These are phyloP conservation scores for Suhomyces xylopsoci DNA, from an alignment of 805 yeast genomes.

Conservation along the genomic window DNA sequence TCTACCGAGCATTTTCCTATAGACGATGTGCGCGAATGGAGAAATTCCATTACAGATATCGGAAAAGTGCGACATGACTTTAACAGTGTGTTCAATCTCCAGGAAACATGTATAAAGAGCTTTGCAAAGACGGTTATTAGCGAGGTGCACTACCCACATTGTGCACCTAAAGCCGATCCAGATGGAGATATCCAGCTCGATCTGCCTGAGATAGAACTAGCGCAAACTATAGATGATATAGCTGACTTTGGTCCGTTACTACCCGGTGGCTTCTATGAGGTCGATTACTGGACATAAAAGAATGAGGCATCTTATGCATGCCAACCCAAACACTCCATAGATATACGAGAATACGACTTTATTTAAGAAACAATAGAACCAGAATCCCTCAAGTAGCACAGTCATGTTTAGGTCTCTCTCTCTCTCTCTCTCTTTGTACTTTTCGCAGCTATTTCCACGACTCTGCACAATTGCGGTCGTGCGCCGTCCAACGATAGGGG, in stretches of 20 bases:
- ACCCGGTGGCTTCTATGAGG: not conserved
- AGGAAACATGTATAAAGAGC: constrained; percentile 22
- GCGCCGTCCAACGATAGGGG: constrained; percentile 6
- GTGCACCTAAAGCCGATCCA: not conserved
- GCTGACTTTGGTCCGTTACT: not conserved
- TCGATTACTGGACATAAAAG: not conserved
- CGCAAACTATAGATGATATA: not conserved
- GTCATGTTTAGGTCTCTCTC: no score
- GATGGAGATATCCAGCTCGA: not conserved
- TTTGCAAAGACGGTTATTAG: constrained; percentile 9
- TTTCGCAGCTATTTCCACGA: not conserved
- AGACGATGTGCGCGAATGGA: constrained; percentile 23
- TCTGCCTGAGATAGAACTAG: not conserved
- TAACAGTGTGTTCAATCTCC: constrained; percentile 16
- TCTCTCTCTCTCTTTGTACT: no score
- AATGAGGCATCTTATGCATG: not conserved
- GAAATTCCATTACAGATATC: constrained; percentile 25
- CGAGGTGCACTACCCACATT: constrained; percentile 8
- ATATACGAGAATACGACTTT: not conserved
- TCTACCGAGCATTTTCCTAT: constrained; percentile 15
- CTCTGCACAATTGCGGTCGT: not conserved
- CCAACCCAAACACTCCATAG: not conserved
- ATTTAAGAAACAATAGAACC: no score
- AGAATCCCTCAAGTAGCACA: no score
- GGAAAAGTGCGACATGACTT: constrained; percentile 20